phyloP scores from a whole-genome alignment of 306 rosid genomes.

The Quercus cerris region DNA sequence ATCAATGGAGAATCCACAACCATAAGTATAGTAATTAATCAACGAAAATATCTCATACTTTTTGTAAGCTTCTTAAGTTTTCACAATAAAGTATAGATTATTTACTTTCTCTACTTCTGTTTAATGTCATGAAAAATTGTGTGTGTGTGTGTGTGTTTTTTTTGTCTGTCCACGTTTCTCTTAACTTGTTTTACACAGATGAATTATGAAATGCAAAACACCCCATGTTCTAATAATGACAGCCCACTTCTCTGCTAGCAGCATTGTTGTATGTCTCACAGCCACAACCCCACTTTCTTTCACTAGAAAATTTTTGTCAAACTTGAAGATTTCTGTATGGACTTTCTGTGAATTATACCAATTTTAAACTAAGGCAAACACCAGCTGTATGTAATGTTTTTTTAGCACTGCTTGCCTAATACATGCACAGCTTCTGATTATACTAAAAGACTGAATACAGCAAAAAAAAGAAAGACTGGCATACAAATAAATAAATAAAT shows the following conservation, averaged over 20 bases:
- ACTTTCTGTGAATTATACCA: neutral
- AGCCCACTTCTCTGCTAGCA: slow-evolving; percentile 19
- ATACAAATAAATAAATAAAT: neutral
- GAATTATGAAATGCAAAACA: slow-evolving; percentile 13
- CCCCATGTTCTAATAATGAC: slow-evolving; percentile 32
- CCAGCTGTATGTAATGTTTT: slow-evolving; percentile 11
- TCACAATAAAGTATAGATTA: neutral
- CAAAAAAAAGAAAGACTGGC: neutral
- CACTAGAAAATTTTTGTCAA: neutral
- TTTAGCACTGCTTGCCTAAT: slow-evolving; percentile 3
- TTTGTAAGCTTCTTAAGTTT: too few species aligned
- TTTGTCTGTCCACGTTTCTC: neutral
- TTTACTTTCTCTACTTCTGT: neutral
- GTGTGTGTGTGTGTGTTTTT: too few species aligned
- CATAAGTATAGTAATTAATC: too few species aligned
- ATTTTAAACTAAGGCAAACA: slow-evolving; percentile 1
- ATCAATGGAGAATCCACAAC: too few species aligned
- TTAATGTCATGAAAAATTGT: too few species aligned
- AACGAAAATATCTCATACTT: too few species aligned
- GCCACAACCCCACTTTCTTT: slow-evolving; percentile 14
- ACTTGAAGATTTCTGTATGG: neutral
- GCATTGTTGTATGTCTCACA: neutral
- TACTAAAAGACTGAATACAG: neutral
- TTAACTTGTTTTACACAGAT: slow-evolving; percentile 15
- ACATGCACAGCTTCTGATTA: neutral